A percentile compares a stretch with the other conserved stretches of the same genome.
Evolutionary conservation across 257 asterid species (phyloP).

Genomic region (Solanum ossicruentum): DNA sequence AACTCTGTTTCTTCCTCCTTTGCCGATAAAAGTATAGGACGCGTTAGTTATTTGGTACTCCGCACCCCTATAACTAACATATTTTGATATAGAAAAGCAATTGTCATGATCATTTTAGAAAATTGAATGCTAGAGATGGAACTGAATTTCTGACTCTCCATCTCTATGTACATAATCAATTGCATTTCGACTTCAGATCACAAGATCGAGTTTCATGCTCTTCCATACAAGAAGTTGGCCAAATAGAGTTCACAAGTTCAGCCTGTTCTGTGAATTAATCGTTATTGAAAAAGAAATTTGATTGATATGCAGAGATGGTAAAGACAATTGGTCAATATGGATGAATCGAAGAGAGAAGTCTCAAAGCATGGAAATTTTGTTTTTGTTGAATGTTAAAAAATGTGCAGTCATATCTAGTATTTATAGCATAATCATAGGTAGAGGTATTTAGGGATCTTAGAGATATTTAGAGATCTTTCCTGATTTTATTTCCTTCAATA

Average conservation of each 20-base stretch:
- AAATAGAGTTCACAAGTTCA: not conserved
- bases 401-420: no score
- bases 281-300: not conserved
- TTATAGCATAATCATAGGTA: no score
- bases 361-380: not conserved
- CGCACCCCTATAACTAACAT: not conserved
- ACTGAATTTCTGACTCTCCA: not conserved
- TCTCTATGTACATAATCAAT: not conserved
- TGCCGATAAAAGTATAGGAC: not conserved
- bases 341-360: not conserved
- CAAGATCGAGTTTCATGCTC: not conserved
- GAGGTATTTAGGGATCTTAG: no score
- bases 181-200: not conserved
- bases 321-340: not conserved
- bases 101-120: not conserved
- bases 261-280: not conserved
- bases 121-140: not conserved
- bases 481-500: no score
- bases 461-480: no score
- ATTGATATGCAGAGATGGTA: not conserved
- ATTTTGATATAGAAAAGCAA: not conserved
- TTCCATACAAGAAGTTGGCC: not conserved
- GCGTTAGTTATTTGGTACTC: not conserved
- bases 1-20: not conserved
- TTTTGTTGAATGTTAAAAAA: not conserved